Conservation (phyloP, 305 asterid species). For the Fraxinus baroniana region DNA sequence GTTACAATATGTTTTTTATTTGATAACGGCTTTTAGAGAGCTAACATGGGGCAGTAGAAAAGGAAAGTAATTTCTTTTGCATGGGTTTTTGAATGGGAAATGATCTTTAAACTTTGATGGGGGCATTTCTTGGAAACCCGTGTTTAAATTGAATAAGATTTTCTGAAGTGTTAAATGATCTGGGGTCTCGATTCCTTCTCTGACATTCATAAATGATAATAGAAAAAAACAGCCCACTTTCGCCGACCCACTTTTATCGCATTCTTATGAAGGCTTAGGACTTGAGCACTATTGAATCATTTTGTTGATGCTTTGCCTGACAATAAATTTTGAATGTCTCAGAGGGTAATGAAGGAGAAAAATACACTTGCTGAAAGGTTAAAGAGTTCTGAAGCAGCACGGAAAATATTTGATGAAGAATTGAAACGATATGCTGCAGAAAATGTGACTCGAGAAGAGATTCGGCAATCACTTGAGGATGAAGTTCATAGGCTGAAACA, state of each 20-base stretch:
- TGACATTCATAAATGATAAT: constrained; percentile 8
- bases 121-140: background rate
- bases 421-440: constrained; percentile 83
- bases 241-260: background rate
- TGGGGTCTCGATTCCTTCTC: constrained; percentile 5
- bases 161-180: background rate
- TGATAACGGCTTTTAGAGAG: background rate
- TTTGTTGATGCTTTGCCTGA: constrained; percentile 13
- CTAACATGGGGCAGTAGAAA: background rate
- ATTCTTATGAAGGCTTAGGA: constrained; percentile 16
- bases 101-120: background rate
- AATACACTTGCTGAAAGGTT: constrained; percentile 91
- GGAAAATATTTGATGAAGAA: constrained; percentile 89
- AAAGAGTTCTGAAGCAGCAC: constrained; percentile 86
- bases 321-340: constrained; percentile 31
- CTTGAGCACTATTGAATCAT: constrained; percentile 10
- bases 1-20: background rate
- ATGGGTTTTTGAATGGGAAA: background rate
- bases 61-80: background rate
- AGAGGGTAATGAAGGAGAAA: constrained; percentile 96
- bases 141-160: background rate
- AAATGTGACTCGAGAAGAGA: constrained; percentile 76
- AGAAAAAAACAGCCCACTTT: background rate
- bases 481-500: constrained; percentile 81
- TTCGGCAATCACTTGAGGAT: constrained; percentile 83